Conservation (phyloP, 2,329 filamentous ascomycete species). For the Pezicula radicicola region DNA sequence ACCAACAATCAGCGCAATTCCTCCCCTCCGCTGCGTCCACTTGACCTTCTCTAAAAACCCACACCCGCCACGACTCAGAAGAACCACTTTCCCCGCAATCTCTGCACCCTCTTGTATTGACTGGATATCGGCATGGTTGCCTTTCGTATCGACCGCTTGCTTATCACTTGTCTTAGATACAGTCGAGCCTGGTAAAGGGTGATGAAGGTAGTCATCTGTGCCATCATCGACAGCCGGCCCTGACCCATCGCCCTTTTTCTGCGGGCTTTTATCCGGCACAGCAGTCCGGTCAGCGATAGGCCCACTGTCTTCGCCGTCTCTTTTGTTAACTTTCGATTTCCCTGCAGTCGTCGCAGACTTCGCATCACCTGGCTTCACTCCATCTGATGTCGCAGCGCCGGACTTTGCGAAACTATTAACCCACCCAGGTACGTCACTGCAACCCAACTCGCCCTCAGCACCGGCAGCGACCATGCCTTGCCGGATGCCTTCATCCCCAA, state of each 20-base stretch:
- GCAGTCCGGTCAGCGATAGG: constrained; percentile 18
- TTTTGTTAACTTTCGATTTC: constrained; percentile 38
- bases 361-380: constrained; percentile 13
- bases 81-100: constrained; percentile 87
- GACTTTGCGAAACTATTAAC: constrained; percentile 54
- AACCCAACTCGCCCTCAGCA: constrained; percentile 83
- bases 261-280: constrained; percentile 14
- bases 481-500: constrained; percentile 72
- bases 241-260: constrained; percentile 14
- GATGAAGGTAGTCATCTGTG: constrained; percentile 81
- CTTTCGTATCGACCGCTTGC: constrained; percentile 17
- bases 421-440: constrained; percentile 93
- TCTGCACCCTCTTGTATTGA: constrained; percentile 88
- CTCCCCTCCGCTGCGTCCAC: constrained; percentile 91
- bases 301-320: constrained; percentile 27
- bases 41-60: constrained; percentile 96
- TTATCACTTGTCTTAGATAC: constrained; percentile 26
- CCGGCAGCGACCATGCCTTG: constrained; percentile 48
- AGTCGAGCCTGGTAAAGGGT: constrained; percentile 37
- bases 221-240: constrained; percentile 58
- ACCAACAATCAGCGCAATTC: constrained; percentile 86
- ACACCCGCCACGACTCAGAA: constrained; percentile 89
- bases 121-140: constrained; percentile 79
- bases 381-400: constrained; percentile 13
- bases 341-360: constrained; percentile 29